A percentile compares a stretch with the other conserved stretches of the same genome.
Evolutionary conservation across 1,139 yeast species (phyloP).

Genomic region (Hemisphaericaspora lyxosophila): DNA sequence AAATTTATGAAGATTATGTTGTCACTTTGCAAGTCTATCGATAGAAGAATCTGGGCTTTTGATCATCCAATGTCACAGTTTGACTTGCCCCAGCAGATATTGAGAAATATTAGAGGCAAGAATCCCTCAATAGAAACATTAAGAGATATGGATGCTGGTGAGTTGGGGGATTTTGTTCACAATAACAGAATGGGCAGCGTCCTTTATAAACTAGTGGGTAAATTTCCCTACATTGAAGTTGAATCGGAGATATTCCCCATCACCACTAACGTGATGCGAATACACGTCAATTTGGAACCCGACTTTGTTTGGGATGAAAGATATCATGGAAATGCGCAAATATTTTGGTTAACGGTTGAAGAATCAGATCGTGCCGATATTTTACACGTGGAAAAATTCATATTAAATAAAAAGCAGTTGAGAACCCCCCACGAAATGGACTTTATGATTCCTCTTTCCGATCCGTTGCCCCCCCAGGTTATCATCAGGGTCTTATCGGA

Average conservation of each 20-base stretch:
- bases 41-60: constrained; percentile 81
- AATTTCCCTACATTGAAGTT: constrained; percentile 72
- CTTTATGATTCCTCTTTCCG: constrained; percentile 87
- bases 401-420: constrained; percentile 60
- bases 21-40: constrained; percentile 82
- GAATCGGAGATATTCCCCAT: constrained; percentile 90
- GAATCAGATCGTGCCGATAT: constrained; percentile 75
- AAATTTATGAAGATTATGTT: constrained; percentile 69
- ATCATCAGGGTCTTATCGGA: constrained; percentile 79
- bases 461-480: constrained; percentile 87
- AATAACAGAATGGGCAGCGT: constrained; percentile 70
- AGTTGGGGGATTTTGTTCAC: constrained; percentile 87
- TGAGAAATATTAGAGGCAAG: constrained; percentile 61
- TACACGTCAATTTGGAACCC: constrained; percentile 68
- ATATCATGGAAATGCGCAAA: constrained; percentile 79
- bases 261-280: constrained; percentile 80
- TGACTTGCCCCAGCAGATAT: constrained; percentile 67
- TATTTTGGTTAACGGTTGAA: constrained; percentile 91
- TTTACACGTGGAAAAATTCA: constrained; percentile 78
- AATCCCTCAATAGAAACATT: constrained; percentile 69
- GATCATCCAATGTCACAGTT: constrained; percentile 90
- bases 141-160: constrained; percentile 71
- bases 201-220: constrained; percentile 58
- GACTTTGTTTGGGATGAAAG: constrained; percentile 84
- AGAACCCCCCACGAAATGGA: constrained; percentile 70